Evolutionary conservation across 2,329 filamentous ascomycete species (phyloP), one percentile per base, ranked within the genome.

Genomic region (Penicillium sp.): DNA sequence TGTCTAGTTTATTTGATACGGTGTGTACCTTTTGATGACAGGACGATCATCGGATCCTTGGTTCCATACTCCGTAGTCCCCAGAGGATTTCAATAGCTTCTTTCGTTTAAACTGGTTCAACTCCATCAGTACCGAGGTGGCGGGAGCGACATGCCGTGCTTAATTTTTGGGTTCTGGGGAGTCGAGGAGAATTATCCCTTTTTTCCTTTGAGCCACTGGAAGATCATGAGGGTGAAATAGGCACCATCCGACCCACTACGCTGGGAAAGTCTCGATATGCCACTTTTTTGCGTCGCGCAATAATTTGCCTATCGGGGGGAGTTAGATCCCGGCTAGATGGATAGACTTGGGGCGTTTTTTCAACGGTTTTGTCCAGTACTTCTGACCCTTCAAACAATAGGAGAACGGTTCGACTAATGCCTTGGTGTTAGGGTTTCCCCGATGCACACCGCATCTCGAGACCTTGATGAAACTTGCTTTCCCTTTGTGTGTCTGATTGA

Each of bases 1-100:
- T 8, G 24, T 27, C 24, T 27, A 18, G 45, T 22, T 13, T 32
- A 42, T 36, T 36, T n/a, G 34, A 45, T 45, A 57, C 50, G 32
- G 50, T 48, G 41, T 42, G 11, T 48, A 47, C 34, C 49, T 21
- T 21, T 50, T 50, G 24, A 36, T 59, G 53, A 58, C 46, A 55
- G 46, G 55, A 56, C 45, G 61, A 62, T 63, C 57, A 54, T 51
- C 58, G 29, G 39, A 44, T 43, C 21, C 36, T 29, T 13, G 21
- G 31, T 34, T 34, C 31, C 31, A 34, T 34, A 34, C 8, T 34
- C 18, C 18, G 18, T 34, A 34, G 31, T 34, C 31, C 31, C 31
- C 31, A 10, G 34, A 7, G 18, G n/a, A 41, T 36, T 50, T 54
- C 51, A 45, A 50, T 53, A 50, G 32, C 50, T 45, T 44, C 40